Conservation (phyloP, 768 basidiomycete genomes). For the Pulveroboletus frians region DNA sequence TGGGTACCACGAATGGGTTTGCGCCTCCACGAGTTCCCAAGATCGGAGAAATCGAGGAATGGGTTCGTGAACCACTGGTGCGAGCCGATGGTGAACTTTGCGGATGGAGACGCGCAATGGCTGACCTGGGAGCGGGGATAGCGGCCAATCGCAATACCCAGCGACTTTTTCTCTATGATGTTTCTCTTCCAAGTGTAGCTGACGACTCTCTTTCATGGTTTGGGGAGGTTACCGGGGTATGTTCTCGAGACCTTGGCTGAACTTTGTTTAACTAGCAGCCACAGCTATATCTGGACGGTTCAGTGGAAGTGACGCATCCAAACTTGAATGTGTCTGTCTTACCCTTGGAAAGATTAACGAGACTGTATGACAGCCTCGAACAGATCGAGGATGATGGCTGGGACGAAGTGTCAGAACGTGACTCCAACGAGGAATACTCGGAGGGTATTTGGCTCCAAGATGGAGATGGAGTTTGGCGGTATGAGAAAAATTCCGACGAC, state of each 20-base stretch:
- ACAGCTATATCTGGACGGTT: slow-evolving; percentile 72
- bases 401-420: slow-evolving; percentile 34
- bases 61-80: slow-evolving; percentile 62
- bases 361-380: slow-evolving; percentile 76
- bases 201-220: slow-evolving; percentile 64
- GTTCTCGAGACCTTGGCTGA: slow-evolving; percentile 17
- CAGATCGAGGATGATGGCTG: slow-evolving; percentile 70
- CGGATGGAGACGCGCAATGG: slow-evolving; percentile 72
- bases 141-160: slow-evolving; percentile 43
- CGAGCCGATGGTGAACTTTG: slow-evolving; percentile 45
- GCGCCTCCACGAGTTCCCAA: slow-evolving; percentile 66
- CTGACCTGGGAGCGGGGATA: slow-evolving; percentile 56
- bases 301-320: slow-evolving; percentile 67
- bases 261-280: slow-evolving; percentile 6
- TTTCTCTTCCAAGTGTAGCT: slow-evolving; percentile 38
- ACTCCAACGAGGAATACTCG: slow-evolving; percentile 39
- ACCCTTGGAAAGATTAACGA: slow-evolving; percentile 63
- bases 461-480: slow-evolving; percentile 33
- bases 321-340: slow-evolving; percentile 45
- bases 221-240: slow-evolving; percentile 77
- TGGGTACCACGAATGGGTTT: slow-evolving; percentile 69
- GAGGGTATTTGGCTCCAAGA: slow-evolving; percentile 42
- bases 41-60: slow-evolving; percentile 79
- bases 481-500: slow-evolving; percentile 27
- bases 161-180: slow-evolving; percentile 35